These are phyloP conservation scores for Calonectria ilicicola DNA, from an alignment of 2,329 filamentous ascomycete species.

Conservation along the genomic window DNA sequence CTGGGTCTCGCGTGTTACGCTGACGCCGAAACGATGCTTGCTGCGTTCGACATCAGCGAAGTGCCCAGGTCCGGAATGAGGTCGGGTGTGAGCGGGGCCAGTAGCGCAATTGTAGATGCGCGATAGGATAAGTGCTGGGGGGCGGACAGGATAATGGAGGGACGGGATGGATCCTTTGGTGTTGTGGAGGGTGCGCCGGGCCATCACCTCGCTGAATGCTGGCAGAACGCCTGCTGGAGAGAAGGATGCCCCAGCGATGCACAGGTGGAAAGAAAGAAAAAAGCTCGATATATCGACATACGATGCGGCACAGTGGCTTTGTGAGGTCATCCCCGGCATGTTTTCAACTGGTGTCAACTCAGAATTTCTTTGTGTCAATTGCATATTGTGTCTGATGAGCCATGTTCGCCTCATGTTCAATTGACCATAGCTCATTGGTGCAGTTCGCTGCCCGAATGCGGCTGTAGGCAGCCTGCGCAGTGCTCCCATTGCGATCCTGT, in stretches of 20 bases:
- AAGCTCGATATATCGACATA: neutral
- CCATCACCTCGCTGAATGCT: conserved; percentile 8
- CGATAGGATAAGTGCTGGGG: conserved; percentile 15
- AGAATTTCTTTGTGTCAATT: conserved; percentile 6
- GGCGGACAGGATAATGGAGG: conserved; percentile 12
- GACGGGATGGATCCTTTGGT: conserved; percentile 22
- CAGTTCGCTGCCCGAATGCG: conserved; percentile 30
- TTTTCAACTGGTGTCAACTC: neutral
- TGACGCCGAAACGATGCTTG: conserved; percentile 20
- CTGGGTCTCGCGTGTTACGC: conserved; percentile 19
- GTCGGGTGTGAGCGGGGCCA: conserved; percentile 29
- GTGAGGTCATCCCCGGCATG: neutral
- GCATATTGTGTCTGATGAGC: neutral
- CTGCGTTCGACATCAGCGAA: conserved; percentile 25
- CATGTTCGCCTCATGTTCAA: conserved; percentile 9
- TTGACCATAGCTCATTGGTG: neutral
- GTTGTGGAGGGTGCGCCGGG: conserved; percentile 22
- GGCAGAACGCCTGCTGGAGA: neutral
- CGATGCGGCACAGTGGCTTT: neutral
- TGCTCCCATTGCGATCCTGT: conserved; percentile 25
- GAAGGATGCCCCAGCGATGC: conserved; percentile 1
- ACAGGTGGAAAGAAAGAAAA: neutral
- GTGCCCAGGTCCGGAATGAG: conserved; percentile 27
- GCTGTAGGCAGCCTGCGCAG: conserved; percentile 37
- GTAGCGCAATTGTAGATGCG: conserved; percentile 14